Percentiles rank a stretch among this genome's conserved stretches.
Evolutionary conservation across 805 yeast species (phyloP).

Genomic region (Barnettozyma siamensis): DNA sequence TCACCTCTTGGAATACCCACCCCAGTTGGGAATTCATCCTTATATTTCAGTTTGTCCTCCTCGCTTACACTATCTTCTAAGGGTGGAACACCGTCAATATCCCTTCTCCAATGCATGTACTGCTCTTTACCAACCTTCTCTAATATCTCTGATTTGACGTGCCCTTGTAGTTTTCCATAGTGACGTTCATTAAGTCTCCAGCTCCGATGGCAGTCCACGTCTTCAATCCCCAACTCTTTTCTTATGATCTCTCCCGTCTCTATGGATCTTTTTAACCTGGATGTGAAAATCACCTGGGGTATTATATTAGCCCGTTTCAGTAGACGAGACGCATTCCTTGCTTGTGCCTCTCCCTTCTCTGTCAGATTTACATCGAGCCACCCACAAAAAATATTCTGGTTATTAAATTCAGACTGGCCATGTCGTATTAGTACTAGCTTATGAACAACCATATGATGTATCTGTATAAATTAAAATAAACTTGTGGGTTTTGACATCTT

Average conservation of each 20-base stretch:
- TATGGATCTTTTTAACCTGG: constrained; percentile 66
- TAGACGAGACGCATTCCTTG: constrained; percentile 56
- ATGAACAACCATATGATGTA: constrained; percentile 10
- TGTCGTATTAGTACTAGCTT: constrained; percentile 64
- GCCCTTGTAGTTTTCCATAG: constrained; percentile 78
- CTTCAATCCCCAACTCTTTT: constrained; percentile 46
- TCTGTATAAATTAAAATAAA: too few relatives aligned
- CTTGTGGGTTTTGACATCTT: too few relatives aligned
- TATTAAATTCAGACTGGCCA: constrained; percentile 79
- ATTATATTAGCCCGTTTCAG: constrained; percentile 41
- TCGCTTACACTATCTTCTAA: constrained; percentile 35
- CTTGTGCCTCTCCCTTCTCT: constrained; percentile 62
- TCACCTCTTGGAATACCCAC: constrained; percentile 63
- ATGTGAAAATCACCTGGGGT: constrained; percentile 64
- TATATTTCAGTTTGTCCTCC: constrained; percentile 26
- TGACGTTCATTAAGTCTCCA: constrained; percentile 85
- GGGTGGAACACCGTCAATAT: constrained; percentile 70
- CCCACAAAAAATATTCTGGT: constrained; percentile 73
- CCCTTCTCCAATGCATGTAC: constrained; percentile 77
- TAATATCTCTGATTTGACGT: constrained; percentile 61
- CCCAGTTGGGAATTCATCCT: constrained; percentile 21
- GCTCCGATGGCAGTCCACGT: constrained; percentile 51
- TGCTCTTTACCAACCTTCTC: constrained; percentile 63
- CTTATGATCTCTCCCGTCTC: constrained; percentile 68
- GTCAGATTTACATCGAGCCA: constrained; percentile 78